Conservation (phyloP, 805 yeast species). For the Saturnispora besseyi region DNA sequence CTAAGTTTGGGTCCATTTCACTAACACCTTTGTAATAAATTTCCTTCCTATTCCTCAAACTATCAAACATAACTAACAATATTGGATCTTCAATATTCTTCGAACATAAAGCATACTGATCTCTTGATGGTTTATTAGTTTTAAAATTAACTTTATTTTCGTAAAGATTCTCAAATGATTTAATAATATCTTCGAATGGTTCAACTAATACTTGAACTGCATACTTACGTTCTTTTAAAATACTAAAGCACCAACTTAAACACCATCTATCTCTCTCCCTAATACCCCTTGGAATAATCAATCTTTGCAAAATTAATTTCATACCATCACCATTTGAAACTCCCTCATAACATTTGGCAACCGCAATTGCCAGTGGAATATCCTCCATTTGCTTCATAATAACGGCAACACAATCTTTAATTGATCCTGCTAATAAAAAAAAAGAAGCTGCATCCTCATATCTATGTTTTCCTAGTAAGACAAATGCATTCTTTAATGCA, state of each 20-base stretch:
- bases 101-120: conserved; percentile 11
- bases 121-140: conserved; percentile 31
- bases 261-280: conserved; percentile 69
- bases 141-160: conserved; percentile 11
- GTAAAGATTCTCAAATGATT: conserved; percentile 21
- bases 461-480: conserved; percentile 78
- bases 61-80: conserved; percentile 53
- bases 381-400: conserved; percentile 60
- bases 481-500: conserved; percentile 89
- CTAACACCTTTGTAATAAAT: conserved; percentile 43
- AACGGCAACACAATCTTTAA: conserved; percentile 72
- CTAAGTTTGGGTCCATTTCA: conserved; percentile 36
- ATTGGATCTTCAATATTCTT: conserved; percentile 65
- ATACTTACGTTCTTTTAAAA: conserved; percentile 36
- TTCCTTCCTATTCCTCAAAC: conserved; percentile 45
- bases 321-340: conserved; percentile 50
- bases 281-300: conserved; percentile 49
- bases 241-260: conserved; percentile 75
- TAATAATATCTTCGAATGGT: conserved; percentile 35
- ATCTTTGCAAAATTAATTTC: conserved; percentile 37
- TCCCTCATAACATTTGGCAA: conserved; percentile 65
- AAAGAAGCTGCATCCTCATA: conserved; percentile 83
- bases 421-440: conserved; percentile 67
- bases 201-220: conserved; percentile 61
- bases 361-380: conserved; percentile 64